Conservation (phyloP, 75 land plant species). For the Picea glauca region DNA sequence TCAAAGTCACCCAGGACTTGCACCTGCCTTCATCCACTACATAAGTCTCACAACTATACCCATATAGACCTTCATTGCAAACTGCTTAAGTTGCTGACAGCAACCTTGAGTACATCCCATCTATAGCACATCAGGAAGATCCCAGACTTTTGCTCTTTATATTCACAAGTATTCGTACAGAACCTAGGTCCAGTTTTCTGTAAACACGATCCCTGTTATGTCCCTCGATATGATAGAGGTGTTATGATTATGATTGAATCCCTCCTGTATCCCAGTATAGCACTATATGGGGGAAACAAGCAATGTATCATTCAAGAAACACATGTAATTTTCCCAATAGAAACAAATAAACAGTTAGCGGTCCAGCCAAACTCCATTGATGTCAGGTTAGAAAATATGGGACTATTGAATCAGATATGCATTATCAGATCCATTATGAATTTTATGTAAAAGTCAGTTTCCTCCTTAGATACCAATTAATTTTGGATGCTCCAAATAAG, state of each 20-base stretch:
- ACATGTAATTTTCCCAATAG: background rate
- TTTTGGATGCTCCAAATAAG: background rate
- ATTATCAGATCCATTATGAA: background rate
- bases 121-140: background rate
- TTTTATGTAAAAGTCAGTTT: background rate
- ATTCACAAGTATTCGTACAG: background rate
- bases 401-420: too few relatives aligned
- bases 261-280: background rate
- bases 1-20: too few relatives aligned
- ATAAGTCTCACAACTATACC: too few relatives aligned
- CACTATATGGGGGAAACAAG: background rate
- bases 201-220: background rate
- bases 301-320: background rate
- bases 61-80: too few relatives aligned
- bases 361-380: background rate
- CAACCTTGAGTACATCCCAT: background rate
- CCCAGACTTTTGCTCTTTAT: too few relatives aligned
- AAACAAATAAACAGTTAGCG: background rate
- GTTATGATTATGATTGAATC: background rate
- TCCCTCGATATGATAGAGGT: background rate
- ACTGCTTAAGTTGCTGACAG: too few relatives aligned
- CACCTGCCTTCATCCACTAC: too few relatives aligned
- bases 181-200: background rate
- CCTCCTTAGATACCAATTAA: background rate
- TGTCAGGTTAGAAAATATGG: background rate